Percentiles rank a stretch among this genome's conserved stretches.
Evolutionary conservation across 345 rosid genomes (phyloP).

Genomic region (Erysimum cheiranthoides): DNA sequence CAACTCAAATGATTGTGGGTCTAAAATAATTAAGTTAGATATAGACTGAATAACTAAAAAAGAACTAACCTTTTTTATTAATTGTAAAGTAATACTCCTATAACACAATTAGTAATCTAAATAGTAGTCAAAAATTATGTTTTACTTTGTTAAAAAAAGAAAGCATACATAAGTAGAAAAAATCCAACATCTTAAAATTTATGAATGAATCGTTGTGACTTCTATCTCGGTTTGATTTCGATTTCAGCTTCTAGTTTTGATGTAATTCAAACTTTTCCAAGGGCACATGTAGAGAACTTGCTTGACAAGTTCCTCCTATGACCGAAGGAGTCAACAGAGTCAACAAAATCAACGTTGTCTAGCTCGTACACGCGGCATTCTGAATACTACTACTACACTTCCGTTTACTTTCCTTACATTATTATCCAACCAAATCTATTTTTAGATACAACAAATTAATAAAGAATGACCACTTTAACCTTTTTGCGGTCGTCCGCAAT

Average conservation of each 20-base stretch:
- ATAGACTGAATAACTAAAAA: neutral
- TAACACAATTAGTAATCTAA: neutral
- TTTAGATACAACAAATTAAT: neutral
- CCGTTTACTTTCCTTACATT: slow-evolving; percentile 8
- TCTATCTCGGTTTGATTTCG: neutral
- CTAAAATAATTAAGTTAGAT: neutral
- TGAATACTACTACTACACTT: neutral
- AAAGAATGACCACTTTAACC: slow-evolving; percentile 6
- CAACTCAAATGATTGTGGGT: neutral
- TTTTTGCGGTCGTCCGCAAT: neutral
- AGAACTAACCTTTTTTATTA: too few species aligned
- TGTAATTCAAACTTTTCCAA: neutral
- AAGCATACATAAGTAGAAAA: too few species aligned
- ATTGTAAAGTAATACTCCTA: neutral
- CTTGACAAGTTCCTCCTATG: slow-evolving; percentile 30
- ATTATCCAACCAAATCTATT: slow-evolving; percentile 6
- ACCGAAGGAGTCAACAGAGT: slow-evolving; percentile 10
- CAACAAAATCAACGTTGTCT: slow-evolving; percentile 5
- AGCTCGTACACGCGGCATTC: slow-evolving; percentile 8
- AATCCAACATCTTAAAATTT: neutral
- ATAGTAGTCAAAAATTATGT: neutral
- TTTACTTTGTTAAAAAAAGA: neutral
- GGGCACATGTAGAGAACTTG: slow-evolving; percentile 17
- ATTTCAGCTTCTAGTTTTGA: neutral
- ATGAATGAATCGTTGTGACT: neutral